Percentiles rank a stretch among this genome's conserved stretches.
Conservation (phyloP, 805 yeast species). For the Saccharomycopsis amapae region DNA sequence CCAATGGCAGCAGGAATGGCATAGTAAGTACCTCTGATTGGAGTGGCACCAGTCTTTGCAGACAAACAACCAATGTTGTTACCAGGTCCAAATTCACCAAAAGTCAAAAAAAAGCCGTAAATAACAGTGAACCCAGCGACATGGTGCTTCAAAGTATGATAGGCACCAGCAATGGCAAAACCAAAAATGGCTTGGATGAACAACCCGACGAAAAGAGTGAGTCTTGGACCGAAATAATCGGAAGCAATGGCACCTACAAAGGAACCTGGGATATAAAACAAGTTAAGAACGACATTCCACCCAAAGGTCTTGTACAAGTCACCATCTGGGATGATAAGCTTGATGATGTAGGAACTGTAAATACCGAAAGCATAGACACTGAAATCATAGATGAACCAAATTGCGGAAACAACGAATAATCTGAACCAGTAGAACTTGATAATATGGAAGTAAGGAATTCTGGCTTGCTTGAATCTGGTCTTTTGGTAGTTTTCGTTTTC, state of each 20-base stretch:
- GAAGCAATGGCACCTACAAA: conserved; percentile 76
- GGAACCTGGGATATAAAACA: conserved; percentile 88
- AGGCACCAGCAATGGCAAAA: conserved; percentile 72
- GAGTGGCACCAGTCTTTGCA: conserved; percentile 78
- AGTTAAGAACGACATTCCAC: conserved; percentile 84
- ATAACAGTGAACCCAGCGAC: conserved; percentile 78
- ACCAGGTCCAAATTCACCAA: conserved; percentile 95
- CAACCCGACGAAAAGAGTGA: conserved; percentile 66
- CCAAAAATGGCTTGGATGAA: conserved; percentile 71
- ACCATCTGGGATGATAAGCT: conserved; percentile 47
- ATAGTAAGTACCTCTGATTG: conserved; percentile 85
- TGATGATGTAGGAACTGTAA: conserved; percentile 67
- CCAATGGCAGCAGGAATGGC: conserved; percentile 90
- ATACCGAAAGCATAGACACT: conserved; percentile 85
- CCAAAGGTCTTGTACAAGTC: conserved; percentile 74
- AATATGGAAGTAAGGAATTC: conserved; percentile 62
- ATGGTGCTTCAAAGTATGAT: conserved; percentile 46
- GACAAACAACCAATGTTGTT: conserved; percentile 85
- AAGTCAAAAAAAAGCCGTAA: conserved; percentile 77
- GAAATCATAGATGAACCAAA: conserved; percentile 92
- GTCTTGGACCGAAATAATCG: conserved; percentile 84
- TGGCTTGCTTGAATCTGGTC: conserved; percentile 56
- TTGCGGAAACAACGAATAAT: conserved; percentile 55
- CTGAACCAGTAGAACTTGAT: conserved; percentile 83
- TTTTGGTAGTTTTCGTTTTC: conserved; percentile 69